Percentiles rank a stretch among this genome's conserved stretches.
These are phyloP conservation scores for Chenopodium quinoa DNA, from an alignment of 148 eudicot genomes.

Conservation along the genomic window DNA sequence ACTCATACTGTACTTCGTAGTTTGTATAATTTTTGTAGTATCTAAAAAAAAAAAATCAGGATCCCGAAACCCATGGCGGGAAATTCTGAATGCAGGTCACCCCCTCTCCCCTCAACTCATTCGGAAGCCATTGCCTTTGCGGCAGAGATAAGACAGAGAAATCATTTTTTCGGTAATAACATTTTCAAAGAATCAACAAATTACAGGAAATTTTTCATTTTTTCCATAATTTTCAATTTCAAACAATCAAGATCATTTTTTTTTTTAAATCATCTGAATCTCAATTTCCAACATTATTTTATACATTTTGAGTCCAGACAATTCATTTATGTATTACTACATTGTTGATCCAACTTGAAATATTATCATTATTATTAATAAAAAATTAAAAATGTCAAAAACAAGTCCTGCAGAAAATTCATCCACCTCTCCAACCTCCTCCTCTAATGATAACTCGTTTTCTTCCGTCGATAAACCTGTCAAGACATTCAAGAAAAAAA, in stretches of 20 bases:
- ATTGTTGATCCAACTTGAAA: background rate
- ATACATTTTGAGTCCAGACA: background rate
- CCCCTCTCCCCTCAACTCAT: slow-evolving; percentile 14
- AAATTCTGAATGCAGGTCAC: slow-evolving; percentile 37
- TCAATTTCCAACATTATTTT: too few species aligned
- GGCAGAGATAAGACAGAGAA: background rate
- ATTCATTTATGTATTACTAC: background rate
- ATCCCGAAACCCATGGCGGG: slow-evolving; percentile 47
- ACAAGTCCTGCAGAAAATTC: slow-evolving; percentile 9
- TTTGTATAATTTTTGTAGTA: too few species aligned
- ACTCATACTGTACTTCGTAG: too few species aligned
- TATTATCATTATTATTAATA: background rate
- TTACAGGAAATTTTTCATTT: background rate
- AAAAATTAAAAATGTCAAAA: slow-evolving; percentile 13
- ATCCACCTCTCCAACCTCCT: slow-evolving; percentile 27
- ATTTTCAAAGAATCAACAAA: background rate
- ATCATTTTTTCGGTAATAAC: background rate
- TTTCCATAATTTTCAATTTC: background rate
- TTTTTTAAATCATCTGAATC: too few species aligned
- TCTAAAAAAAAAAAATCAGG: background rate
- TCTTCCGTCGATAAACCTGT: slow-evolving; percentile 17
- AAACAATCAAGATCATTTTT: too few species aligned
- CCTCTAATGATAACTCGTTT: slow-evolving; percentile 7
- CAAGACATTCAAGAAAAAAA: slow-evolving; percentile 33
- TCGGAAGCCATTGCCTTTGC: background rate